phyloP scores from a whole-genome alignment of 1,284 basidiomycete species.

The Rugiboletus extremiorientalis region DNA sequence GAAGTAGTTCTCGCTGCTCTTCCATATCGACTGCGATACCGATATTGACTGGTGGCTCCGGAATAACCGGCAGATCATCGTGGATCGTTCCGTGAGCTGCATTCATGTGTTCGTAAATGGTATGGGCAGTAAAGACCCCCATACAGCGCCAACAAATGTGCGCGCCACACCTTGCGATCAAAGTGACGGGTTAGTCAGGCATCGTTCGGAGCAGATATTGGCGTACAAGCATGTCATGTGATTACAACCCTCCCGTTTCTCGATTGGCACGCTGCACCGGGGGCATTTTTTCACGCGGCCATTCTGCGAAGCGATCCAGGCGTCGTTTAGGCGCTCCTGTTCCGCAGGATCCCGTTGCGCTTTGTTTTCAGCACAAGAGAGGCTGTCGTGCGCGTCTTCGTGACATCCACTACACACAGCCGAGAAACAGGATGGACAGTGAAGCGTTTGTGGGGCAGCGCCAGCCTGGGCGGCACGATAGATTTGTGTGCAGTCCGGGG shows the following conservation, averaged over 20 bases:
- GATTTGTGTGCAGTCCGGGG: constrained; percentile 56
- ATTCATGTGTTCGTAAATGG: constrained; percentile 54
- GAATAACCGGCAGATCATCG: constrained; percentile 2
- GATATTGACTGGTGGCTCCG: not conserved
- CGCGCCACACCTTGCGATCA: constrained; percentile 40
- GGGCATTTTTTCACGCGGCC: constrained; percentile 42
- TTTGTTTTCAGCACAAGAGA: constrained; percentile 47
- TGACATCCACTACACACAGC: constrained; percentile 51
- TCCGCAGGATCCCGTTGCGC: constrained; percentile 37
- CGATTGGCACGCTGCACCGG: constrained; percentile 43
- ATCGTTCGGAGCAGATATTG: no score
- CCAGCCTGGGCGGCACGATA: constrained; percentile 40
- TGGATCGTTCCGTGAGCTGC: constrained; percentile 44
- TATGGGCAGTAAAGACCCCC: constrained; percentile 31
- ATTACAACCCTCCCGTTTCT: constrained; percentile 56
- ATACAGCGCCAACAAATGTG: constrained; percentile 58
- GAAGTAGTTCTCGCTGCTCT: constrained; percentile 21
- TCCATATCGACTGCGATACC: constrained; percentile 20
- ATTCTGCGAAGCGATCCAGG: constrained; percentile 37
- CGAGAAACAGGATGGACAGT: constrained; percentile 53
- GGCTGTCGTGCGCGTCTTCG: constrained; percentile 49
- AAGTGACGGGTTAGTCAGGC: not conserved
- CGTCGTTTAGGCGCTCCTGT: constrained; percentile 46
- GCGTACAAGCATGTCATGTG: constrained; percentile 47
- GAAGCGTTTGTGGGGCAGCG: constrained; percentile 30